Percentiles rank a stretch among this genome's conserved stretches.
Conservation (phyloP, 768 basidiomycete genomes). For the Russula olivacea region DNA sequence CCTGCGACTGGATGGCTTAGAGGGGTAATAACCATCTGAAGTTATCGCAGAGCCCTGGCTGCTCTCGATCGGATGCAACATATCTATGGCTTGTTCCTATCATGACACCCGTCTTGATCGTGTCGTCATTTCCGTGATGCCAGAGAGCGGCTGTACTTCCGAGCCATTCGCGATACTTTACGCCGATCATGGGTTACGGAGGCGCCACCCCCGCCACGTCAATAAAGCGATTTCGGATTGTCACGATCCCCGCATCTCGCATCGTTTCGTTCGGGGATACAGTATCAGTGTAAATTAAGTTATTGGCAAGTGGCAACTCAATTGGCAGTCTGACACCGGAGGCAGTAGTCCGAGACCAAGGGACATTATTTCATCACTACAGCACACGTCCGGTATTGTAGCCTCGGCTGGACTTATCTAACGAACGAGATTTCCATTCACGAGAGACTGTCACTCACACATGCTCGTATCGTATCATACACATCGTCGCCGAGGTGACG, state of each 20-base stretch:
- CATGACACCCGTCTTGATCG: background rate
- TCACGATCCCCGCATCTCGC: background rate
- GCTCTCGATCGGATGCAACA: background rate
- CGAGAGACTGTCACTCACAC: background rate
- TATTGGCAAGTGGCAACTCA: too few species aligned
- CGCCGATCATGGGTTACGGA: background rate
- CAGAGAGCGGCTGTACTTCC: too few species aligned
- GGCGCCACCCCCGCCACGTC: too few species aligned
- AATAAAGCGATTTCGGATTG: too few species aligned
- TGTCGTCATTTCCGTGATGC: background rate
- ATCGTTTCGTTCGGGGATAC: background rate
- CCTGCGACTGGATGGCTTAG: background rate
- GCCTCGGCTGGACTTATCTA: background rate
- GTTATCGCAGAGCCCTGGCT: background rate
- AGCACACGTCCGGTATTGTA: background rate
- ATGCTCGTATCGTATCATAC: background rate
- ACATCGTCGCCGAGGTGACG: background rate
- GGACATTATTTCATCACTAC: background rate
- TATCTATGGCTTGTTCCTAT: background rate
- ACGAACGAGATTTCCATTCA: background rate
- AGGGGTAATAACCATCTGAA: too few species aligned
- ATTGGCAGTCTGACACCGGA: background rate
- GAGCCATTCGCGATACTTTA: background rate
- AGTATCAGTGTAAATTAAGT: too few species aligned
- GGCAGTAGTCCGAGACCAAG: background rate